Evolutionary conservation across 129 eudicot species (phyloP), one percentile per base, ranked within the genome.

Genomic region (Flaveria ramosissima): DNA sequence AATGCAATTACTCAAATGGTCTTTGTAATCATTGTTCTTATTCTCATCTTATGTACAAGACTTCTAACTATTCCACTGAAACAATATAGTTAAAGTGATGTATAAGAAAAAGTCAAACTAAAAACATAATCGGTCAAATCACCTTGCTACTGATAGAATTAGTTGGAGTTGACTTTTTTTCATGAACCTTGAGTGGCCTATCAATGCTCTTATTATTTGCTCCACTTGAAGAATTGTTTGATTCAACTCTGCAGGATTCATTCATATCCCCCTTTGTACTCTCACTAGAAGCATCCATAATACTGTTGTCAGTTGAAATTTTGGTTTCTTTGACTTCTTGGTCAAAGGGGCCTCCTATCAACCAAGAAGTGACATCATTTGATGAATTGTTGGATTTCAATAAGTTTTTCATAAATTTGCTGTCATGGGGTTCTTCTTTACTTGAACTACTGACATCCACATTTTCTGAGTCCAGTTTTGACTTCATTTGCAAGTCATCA

Each of bases 111-210:
- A 15, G 19, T 57, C 61, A 77, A 24, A 69, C 24, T 23, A 55
- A 39, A 62, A 55, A 57, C 61, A 70, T 21, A 71, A 73, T 9
- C 4, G 46, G 36, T 73, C 32, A n/a, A 53, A 30, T 84, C 47
- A 85, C 89, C 85, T 74, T 69, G 56, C 13, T 71, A 75, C 56
- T 77, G 42, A 71, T 69, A 16, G 76, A 17, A 42, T 55, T 77
- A 14, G 69, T 73, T 26, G 80, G 67, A 59, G 73, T 23, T 32
- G 76, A 68, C 75, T 73, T 83, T 78, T 53, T 78, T 78, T 81
- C 85, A 75, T 83, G 82, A 43, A 86, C 83, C 61, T 81, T 80
- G 59, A 72, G 55, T 62, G 81, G 47, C 56, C 55, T 79, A 78
- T 82, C 81, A 68, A 53, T 30, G 21, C 63, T 79, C 81, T 55